phyloP scores from a whole-genome alignment of 306 rosid species.

The Begonia peltatifolia region DNA sequence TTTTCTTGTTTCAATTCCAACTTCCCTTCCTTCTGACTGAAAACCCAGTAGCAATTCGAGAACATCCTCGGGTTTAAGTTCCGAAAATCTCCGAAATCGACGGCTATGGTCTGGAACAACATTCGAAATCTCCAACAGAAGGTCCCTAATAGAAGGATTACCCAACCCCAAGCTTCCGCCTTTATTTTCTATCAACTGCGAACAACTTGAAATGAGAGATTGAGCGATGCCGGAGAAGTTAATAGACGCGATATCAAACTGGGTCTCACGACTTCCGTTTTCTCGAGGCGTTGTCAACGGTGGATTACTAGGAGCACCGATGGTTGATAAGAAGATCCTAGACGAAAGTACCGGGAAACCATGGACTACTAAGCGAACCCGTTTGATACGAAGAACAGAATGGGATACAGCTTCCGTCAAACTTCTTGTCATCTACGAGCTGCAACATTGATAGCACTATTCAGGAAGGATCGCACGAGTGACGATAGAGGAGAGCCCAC shows the following conservation, averaged over 20 bases:
- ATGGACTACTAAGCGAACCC: conserved; percentile 17
- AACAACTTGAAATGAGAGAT: conserved; percentile 24
- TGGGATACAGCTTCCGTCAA: neutral
- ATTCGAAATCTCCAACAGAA: conserved; percentile 45
- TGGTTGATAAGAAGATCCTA: conserved; percentile 9
- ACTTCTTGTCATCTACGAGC: conserved; percentile 11
- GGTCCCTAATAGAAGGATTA: conserved; percentile 27
- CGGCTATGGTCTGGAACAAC: conserved; percentile 44
- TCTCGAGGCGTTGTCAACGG: neutral
- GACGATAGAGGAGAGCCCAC: neutral
- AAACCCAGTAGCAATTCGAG: conserved; percentile 40
- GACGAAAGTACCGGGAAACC: conserved; percentile 7
- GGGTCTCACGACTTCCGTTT: conserved; percentile 9
- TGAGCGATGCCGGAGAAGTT: conserved; percentile 35
- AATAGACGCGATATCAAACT: conserved; percentile 11
- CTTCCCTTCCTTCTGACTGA: conserved; percentile 22
- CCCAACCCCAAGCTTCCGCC: conserved; percentile 20
- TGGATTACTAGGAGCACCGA: conserved; percentile 5
- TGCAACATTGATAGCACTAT: neutral
- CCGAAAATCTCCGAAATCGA: conserved; percentile 34
- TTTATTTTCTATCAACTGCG: conserved; percentile 14
- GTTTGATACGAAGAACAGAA: conserved; percentile 14
- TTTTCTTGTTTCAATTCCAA: conserved; percentile 30
- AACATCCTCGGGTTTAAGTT: conserved; percentile 37
- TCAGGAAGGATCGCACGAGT: neutral